These are phyloP conservation scores for Clonostachys solani DNA, from an alignment of 2,329 filamentous ascomycete genomes.

Conservation along the genomic window DNA sequence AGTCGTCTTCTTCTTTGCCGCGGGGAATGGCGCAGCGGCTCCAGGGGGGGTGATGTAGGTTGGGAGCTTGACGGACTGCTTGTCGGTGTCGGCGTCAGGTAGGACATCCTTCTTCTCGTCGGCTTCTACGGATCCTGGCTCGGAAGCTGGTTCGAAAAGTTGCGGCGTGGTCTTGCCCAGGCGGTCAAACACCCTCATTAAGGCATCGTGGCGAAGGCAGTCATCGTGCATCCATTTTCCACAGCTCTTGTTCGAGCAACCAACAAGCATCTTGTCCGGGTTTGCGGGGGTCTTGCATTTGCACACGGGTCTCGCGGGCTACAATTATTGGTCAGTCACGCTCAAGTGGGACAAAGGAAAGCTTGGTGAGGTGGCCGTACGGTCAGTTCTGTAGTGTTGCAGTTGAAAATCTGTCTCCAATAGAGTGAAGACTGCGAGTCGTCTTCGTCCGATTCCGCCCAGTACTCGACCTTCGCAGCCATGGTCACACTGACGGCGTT, in stretches of 20 bases:
- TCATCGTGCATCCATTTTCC: slow-evolving; percentile 60
- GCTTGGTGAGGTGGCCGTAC: slow-evolving; percentile 33
- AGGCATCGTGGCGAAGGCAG: slow-evolving; percentile 53
- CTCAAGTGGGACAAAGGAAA: not conserved
- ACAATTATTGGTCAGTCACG: slow-evolving; percentile 11
- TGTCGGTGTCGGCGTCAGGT: not conserved
- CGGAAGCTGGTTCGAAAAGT: slow-evolving; percentile 13
- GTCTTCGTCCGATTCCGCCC: slow-evolving; percentile 66
- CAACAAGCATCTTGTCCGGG: slow-evolving; percentile 55
- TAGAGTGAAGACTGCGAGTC: slow-evolving; percentile 56
- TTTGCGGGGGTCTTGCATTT: slow-evolving; percentile 57
- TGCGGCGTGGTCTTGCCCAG: slow-evolving; percentile 49
- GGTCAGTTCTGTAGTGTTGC: slow-evolving; percentile 51
- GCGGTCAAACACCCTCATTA: slow-evolving; percentile 43
- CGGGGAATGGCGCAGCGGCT: not conserved
- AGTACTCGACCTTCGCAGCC: slow-evolving; percentile 57
- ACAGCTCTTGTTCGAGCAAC: slow-evolving; percentile 51
- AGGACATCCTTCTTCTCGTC: slow-evolving; percentile 10
- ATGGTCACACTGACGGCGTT: slow-evolving; percentile 67
- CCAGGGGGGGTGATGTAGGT: not conserved
- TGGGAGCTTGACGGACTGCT: slow-evolving; percentile 2
- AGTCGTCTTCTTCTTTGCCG: not conserved
- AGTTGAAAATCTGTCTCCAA: slow-evolving; percentile 61
- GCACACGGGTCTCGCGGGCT: slow-evolving; percentile 53
- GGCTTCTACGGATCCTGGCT: too few species aligned